Conservation (phyloP, 495 filamentous ascomycete species). For the Penicillium turbatum region DNA sequence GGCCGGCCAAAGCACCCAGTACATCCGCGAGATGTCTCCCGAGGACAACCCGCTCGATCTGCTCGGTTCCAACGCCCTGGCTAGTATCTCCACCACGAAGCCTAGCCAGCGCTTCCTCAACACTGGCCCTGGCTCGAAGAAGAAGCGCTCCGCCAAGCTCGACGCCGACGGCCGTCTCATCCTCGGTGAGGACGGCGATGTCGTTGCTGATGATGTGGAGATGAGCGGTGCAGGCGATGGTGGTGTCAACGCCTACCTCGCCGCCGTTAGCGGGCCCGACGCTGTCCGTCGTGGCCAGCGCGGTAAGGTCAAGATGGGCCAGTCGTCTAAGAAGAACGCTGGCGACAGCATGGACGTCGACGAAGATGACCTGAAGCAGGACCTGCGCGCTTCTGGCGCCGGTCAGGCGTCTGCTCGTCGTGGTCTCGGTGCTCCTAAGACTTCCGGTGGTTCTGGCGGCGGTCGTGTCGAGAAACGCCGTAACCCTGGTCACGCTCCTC, state of each 20-base stretch:
- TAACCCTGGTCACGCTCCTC: slow-evolving; percentile 18
- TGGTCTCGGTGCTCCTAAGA: slow-evolving; percentile 46
- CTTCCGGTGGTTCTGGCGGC: slow-evolving; percentile 37
- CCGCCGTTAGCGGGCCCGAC: slow-evolving; percentile 81
- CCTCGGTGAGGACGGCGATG: slow-evolving; percentile 55
- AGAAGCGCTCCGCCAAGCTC: slow-evolving; percentile 59
- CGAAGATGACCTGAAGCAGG: slow-evolving; percentile 39
- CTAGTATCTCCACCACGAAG: slow-evolving; percentile 87
- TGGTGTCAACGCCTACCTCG: slow-evolving; percentile 86
- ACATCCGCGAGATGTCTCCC: slow-evolving; percentile 77
- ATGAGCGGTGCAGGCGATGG: slow-evolving; percentile 54
- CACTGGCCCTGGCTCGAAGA: slow-evolving; percentile 40
- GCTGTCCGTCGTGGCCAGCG: slow-evolving; percentile 74
- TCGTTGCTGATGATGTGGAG: slow-evolving; percentile 46
- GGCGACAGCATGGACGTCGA: slow-evolving; percentile 68
- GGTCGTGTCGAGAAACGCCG: slow-evolving; percentile 38
- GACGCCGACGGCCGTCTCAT: slow-evolving; percentile 88
- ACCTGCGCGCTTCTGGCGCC: slow-evolving; percentile 17
- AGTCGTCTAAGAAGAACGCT: slow-evolving; percentile 52
- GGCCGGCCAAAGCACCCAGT: slow-evolving; percentile 57
- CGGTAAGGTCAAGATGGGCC: slow-evolving; percentile 83
- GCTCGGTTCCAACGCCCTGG: slow-evolving; percentile 79
- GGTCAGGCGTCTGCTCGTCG: slow-evolving; percentile 29
- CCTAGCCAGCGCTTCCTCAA: slow-evolving; percentile 56
- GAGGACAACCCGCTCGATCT: slow-evolving; percentile 92